phyloP scores from a whole-genome alignment of 1,284 basidiomycete genomes.

The Ceratobasidium sp. region DNA sequence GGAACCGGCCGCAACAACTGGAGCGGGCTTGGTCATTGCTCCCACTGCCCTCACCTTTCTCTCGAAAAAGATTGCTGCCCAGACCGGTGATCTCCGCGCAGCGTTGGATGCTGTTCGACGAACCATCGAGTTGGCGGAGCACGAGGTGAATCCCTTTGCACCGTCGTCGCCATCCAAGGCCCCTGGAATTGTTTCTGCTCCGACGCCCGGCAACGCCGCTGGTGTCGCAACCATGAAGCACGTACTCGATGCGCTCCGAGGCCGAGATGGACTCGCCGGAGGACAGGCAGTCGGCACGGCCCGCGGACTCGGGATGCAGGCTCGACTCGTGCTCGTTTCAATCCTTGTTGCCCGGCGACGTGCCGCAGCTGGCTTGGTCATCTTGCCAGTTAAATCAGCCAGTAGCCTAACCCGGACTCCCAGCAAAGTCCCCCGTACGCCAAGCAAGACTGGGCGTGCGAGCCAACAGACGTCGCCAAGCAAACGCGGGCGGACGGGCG shows the following conservation, averaged over 20 bases:
- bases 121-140: conserved; percentile 69
- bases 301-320: conserved; percentile 69
- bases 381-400: conserved; percentile 49
- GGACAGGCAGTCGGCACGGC: conserved; percentile 52
- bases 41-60: conserved; percentile 66
- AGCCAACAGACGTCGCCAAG: conserved; percentile 41
- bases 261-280: conserved; percentile 43
- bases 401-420: conserved; percentile 16
- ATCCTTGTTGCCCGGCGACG: conserved; percentile 69
- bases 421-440: conserved; percentile 45
- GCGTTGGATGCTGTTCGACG: conserved; percentile 77
- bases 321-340: conserved; percentile 68
- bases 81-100: conserved; percentile 78
- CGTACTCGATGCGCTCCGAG: conserved; percentile 43
- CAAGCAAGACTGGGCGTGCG: conserved; percentile 49
- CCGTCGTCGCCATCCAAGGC: conserved; percentile 35
- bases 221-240: conserved; percentile 55
- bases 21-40: conserved; percentile 64
- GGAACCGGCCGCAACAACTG: neutral
- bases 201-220: conserved; percentile 42
- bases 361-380: conserved; percentile 58
- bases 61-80: conserved; percentile 74
- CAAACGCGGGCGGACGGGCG: conserved; percentile 25
- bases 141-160: conserved; percentile 36
- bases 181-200: conserved; percentile 41